These are phyloP conservation scores for Amanita molliuscula DNA, from an alignment of 768 basidiomycete species.

Conservation along the genomic window DNA sequence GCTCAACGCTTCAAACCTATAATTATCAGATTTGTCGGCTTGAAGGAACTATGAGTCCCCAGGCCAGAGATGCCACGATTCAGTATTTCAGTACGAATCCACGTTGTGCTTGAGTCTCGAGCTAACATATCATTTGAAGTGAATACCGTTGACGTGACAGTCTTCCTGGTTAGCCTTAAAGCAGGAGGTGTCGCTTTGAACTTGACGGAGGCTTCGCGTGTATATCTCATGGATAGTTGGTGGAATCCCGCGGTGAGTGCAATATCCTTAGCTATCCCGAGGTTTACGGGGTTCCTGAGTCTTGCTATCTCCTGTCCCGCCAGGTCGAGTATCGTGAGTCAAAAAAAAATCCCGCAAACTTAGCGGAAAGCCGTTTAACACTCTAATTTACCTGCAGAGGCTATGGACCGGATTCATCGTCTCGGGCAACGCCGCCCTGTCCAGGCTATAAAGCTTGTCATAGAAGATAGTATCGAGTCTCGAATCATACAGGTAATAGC, in stretches of 20 bases:
- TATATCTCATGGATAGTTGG: conserved; percentile 97
- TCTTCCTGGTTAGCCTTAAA: conserved; percentile 95
- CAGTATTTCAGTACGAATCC: conserved; percentile 72
- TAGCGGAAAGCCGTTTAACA: not conserved
- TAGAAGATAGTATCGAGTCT: conserved; percentile 95
- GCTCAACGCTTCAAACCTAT: not conserved
- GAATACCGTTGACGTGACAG: conserved; percentile 88
- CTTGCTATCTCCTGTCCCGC: not conserved
- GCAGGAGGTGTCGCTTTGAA: conserved; percentile 93
- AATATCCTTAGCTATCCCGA: conserved; percentile 2
- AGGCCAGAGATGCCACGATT: conserved; percentile 90
- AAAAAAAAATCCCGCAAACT: not conserved
- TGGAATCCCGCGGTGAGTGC: conserved; percentile 88
- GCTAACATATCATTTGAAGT: conserved; percentile 29
- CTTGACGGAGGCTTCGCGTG: conserved; percentile 83
- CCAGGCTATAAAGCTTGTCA: conserved; percentile 84
- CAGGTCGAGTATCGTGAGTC: conserved; percentile 76
- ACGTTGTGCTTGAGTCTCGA: not conserved
- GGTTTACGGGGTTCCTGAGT: not conserved
- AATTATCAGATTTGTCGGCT: conserved; percentile 70
- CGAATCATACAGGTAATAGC: conserved; percentile 73
- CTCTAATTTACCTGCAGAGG: conserved; percentile 40
- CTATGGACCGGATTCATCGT: conserved; percentile 96
- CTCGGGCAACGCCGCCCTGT: conserved; percentile 93
- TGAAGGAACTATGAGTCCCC: conserved; percentile 96